Percentiles rank a stretch among this genome's conserved stretches.
phyloP scores from a whole-genome alignment of 2,329 filamentous ascomycete species.

The Lasiodiplodia theobromae region DNA sequence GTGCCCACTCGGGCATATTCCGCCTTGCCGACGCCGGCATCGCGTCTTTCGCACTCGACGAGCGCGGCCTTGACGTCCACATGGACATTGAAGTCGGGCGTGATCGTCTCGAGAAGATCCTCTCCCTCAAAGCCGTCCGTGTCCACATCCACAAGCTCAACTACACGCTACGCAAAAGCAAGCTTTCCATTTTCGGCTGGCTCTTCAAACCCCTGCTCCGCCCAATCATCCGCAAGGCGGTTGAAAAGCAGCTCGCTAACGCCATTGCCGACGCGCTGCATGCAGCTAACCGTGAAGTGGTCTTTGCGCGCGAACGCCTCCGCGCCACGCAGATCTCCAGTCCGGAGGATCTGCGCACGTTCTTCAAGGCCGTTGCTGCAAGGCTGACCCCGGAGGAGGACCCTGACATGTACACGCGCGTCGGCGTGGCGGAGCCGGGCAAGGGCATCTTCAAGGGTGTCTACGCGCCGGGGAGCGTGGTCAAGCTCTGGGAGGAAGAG shows the following conservation, averaged over 20 bases:
- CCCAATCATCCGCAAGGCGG: constrained; percentile 77
- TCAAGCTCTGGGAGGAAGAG: constrained; percentile 89
- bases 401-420: constrained; percentile 75
- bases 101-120: constrained; percentile 79
- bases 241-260: constrained; percentile 79
- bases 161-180: constrained; percentile 77
- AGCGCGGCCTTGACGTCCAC: constrained; percentile 84
- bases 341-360: constrained; percentile 80
- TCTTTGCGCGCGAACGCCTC: constrained; percentile 86
- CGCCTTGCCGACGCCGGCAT: constrained; percentile 83
- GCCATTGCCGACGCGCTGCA: constrained; percentile 75
- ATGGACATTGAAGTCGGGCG: constrained; percentile 84
- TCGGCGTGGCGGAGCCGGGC: constrained; percentile 71
- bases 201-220: constrained; percentile 83
- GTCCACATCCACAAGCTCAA: constrained; percentile 88
- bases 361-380: constrained; percentile 81
- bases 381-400: constrained; percentile 75
- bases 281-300: constrained; percentile 80
- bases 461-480: constrained; percentile 88
- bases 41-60: constrained; percentile 83
- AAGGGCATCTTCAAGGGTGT: constrained; percentile 78
- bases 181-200: constrained; percentile 80
- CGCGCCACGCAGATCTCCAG: constrained; percentile 84
- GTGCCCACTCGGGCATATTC: constrained; percentile 77
- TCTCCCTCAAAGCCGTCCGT: constrained; percentile 76